Evolutionary conservation across 1,139 yeast species (phyloP).

Genomic region (Tardiomyces depauwii): DNA sequence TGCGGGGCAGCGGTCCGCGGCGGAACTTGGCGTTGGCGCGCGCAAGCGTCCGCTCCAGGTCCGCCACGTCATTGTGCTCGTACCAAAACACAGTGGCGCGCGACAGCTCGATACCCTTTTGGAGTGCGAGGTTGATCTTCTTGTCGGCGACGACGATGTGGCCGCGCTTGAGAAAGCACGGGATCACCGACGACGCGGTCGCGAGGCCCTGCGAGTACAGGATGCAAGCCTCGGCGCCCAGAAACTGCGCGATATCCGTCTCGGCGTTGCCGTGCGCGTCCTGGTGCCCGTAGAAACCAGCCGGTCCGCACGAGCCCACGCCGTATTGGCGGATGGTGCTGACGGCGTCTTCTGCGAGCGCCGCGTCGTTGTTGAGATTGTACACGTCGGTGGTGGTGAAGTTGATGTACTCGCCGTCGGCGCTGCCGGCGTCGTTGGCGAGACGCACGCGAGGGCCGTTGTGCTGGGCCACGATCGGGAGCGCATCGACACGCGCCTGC

Average conservation of each 20-base stretch:
- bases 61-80: constrained; percentile 81
- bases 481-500: constrained; percentile 47
- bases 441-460: constrained; percentile 41
- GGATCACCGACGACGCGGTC: constrained; percentile 91
- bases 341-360: constrained; percentile 45
- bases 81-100: constrained; percentile 71
- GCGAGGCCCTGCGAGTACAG: constrained; percentile 90
- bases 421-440: constrained; percentile 16
- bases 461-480: constrained; percentile 54
- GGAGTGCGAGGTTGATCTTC: constrained; percentile 64
- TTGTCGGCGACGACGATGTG: constrained; percentile 85
- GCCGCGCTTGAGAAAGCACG: constrained; percentile 92
- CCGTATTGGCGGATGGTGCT: constrained; percentile 59
- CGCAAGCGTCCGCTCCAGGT: constrained; percentile 56
- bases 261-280: constrained; percentile 82
- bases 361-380: constrained; percentile 48
- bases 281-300: constrained; percentile 94
- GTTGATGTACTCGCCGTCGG: constrained; percentile 18
- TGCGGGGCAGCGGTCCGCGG: constrained; percentile 65
- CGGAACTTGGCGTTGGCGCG: constrained; percentile 45
- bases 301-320: constrained; percentile 98
- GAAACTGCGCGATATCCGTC: constrained; percentile 58
- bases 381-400: constrained; percentile 33
- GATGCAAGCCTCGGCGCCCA: constrained; percentile 69
- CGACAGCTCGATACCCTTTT: constrained; percentile 78